Evolutionary conservation across 257 asterid species (phyloP), one percentile per base, ranked within the genome.

Genomic region (Osmanthus fragrans): DNA sequence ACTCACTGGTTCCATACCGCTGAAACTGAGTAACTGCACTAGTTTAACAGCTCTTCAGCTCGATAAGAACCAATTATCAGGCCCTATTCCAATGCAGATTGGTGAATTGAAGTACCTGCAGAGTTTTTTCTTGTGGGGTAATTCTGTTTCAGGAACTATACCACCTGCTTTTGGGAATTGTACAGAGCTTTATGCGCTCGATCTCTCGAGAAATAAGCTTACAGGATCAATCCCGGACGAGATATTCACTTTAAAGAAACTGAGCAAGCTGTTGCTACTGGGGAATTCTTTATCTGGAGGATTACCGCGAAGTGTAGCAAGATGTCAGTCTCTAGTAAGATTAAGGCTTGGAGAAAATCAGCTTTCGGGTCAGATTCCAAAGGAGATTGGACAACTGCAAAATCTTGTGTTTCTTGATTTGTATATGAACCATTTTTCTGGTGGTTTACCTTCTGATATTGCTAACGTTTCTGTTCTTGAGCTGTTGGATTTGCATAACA

Each of bases 381-480:
- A 88, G 75, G 99, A 91, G 86, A 88, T 94, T 49, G 97, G 97
- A 9, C 86, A 90, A 54, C 68, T 94, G 86, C 95, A 91, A 70
- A 94, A 92, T 78, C 97, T 94, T 0, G 97, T 92, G 85, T 92
- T 91, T 86, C 99, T 94, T 87, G 99, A 94, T 86, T 84, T 94
- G 77, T 92, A 90, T 60, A 86, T 86, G 93, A 94, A 94, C 82
- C 96, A 78, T 83, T 91, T 94, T 77, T 89, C 97, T 36, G 99
- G 99, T 25, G 75, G 82, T 68, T 85, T 94, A 87, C 99, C 97
- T 78, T 72, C 81, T 27, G 96, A 94, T 73, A 86, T 92, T 18
- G 85, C 91, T 7, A 91, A 90, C 63, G 85, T 90, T n/a, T 81
- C 95, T 0, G 96, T 94, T 80, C 89, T 94, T 45, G 98, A 94